Base-by-base conservation (phyloP, 2,329 filamentous ascomycete species). In the Nothomitra cinnamomea region DNA sequence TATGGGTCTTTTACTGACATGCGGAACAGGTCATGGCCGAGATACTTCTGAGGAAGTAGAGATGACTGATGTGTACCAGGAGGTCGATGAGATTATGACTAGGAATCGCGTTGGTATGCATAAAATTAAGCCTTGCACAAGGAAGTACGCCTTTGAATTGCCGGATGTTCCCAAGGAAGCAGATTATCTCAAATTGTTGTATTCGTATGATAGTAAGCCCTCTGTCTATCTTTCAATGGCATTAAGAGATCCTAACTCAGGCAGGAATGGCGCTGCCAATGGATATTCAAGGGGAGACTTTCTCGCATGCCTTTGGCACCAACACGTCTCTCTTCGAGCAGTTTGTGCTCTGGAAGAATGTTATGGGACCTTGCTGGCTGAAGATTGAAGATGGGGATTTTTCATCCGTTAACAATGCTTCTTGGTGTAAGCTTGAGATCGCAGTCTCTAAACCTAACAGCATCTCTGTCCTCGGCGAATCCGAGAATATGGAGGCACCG, bases 301-400 rank as follows among this genome's bases (percentile, higher is more conserved):
- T 90, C 64, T 95, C 90, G 1, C 86, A 87, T 59, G 83, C 95
- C 22, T 98, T 98, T 60, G 92, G 94, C 25, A 84, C 85, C 54
- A 95, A 92, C 66, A 98, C 92, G 0, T 81, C 87, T 1, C 74
- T 98, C 0, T 98, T 98, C 61, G 92, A 98, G 68, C 92, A 98
- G 61, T 98, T 98, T 64, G 92, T 98, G 19, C 75, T 98, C 3
- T 95, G 89, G 85, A 96, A 95, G 70, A 94, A 95, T 64, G 86
- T 98, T 61, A 98, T 95, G 90, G 92, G 92, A 1, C 92, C 92
- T 28, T 96, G 92, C 66, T 98, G 92, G 92, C 77, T 98, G 47
- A 89, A 83, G 64, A 92, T 98, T 54, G 78, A 88, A 59, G 83
- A 85, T 59, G 85, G 85, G 28, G 82, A 95, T 65, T 95, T 94